These are phyloP conservation scores for Endothia cerciana DNA, from an alignment of 2,329 filamentous ascomycete genomes.

Conservation along the genomic window DNA sequence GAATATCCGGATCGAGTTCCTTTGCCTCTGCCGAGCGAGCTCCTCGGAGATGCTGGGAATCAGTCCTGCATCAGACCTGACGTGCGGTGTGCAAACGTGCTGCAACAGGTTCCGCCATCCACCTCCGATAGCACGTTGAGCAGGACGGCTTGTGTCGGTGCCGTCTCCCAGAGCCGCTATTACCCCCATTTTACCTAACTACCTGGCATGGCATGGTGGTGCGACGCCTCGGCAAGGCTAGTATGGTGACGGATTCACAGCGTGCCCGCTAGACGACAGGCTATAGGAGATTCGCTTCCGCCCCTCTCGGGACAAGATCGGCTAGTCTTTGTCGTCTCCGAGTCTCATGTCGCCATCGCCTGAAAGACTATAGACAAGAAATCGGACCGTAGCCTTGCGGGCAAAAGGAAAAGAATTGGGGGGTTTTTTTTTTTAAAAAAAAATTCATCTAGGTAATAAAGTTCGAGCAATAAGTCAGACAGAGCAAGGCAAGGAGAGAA, in stretches of 20 bases:
- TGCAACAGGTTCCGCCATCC: constrained; percentile 4
- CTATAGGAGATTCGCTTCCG: not conserved
- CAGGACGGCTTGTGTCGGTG: constrained; percentile 5
- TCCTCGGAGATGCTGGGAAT: constrained; percentile 9
- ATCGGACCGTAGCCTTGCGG: not conserved
- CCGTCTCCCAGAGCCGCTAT: not conserved
- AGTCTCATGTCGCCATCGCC: not conserved
- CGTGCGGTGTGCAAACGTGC: not conserved
- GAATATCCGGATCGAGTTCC: not conserved
- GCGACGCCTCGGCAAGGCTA: not conserved
- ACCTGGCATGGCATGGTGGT: not conserved
- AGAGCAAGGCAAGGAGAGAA: not conserved
- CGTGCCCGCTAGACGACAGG: not conserved
- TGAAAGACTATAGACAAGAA: not conserved
- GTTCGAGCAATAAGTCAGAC: not conserved
- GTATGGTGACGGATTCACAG: not conserved
- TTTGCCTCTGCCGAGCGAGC: not conserved
- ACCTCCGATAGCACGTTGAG: not conserved
- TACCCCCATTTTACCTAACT: constrained; percentile 20
- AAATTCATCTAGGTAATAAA: not conserved
- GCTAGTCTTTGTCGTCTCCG: not conserved
- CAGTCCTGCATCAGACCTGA: not conserved
- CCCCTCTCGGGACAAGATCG: not conserved
- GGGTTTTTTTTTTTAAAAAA: too few species aligned
- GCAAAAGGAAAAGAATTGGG: not conserved